Percentiles rank a stretch among this genome's conserved stretches.
phyloP scores from a whole-genome alignment of 768 basidiomycete genomes.

The Russula earlei region DNA sequence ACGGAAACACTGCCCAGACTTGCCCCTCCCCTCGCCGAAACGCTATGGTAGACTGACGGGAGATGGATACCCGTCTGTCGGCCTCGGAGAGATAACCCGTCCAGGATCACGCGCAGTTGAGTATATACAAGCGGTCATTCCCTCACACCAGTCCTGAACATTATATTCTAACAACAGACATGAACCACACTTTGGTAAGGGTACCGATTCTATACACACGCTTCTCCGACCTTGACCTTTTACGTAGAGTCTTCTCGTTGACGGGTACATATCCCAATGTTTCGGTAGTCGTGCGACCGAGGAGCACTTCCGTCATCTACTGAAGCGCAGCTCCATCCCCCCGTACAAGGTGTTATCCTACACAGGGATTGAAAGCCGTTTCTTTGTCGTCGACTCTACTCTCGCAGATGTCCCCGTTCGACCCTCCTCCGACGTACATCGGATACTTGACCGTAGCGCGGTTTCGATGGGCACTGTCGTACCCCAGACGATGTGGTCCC shows the following conservation, averaged over 20 bases:
- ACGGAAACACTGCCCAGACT: too few species aligned
- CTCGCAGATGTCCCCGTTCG: not conserved
- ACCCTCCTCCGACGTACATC: not conserved
- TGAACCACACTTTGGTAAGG: not conserved
- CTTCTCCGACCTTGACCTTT: not conserved
- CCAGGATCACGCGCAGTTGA: not conserved
- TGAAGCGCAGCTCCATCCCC: not conserved
- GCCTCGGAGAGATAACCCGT: too few species aligned
- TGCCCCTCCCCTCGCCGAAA: too few species aligned
- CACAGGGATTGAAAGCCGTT: not conserved
- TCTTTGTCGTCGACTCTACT: not conserved
- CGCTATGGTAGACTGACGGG: too few species aligned
- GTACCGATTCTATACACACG: too few species aligned
- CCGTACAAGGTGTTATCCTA: not conserved
- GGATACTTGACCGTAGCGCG: not conserved
- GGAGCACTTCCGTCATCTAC: not conserved
- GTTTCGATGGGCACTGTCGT: conserved; percentile 3
- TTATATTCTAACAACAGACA: not conserved
- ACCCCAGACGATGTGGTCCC: conserved; percentile 4
- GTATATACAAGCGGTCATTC: not conserved
- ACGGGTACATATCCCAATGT: conserved; percentile 1
- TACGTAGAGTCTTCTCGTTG: not conserved
- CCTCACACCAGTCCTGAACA: not conserved
- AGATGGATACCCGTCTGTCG: too few species aligned
- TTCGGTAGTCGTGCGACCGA: not conserved